A percentile compares a stretch with the other conserved stretches of the same genome.
Evolutionary conservation across 345 rosid genomes (phyloP).

Genomic region (Salix dunnii): DNA sequence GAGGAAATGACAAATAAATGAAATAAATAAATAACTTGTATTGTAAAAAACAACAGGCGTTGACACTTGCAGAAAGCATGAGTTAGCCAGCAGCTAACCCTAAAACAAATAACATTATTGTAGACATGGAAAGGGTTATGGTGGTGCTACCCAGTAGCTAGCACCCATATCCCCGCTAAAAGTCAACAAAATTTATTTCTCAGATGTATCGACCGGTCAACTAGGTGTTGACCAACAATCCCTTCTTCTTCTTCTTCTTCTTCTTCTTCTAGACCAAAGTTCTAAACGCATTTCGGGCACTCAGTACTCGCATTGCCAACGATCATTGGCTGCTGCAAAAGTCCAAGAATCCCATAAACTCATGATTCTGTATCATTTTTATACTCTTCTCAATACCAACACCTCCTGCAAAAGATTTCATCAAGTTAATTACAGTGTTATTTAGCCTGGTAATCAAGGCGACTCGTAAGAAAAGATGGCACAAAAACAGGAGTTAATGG

Average conservation of each 20-base stretch:
- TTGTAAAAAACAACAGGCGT: too few relatives aligned
- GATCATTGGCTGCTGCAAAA: slow-evolving; percentile 68
- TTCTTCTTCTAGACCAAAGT: neutral
- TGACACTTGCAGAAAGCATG: neutral
- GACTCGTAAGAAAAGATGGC: neutral
- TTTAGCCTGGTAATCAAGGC: neutral
- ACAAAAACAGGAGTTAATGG: neutral
- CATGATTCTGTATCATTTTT: slow-evolving; percentile 62
- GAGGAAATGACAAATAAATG: neutral
- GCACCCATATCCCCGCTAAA: slow-evolving; percentile 3
- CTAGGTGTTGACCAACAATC: slow-evolving; percentile 48
- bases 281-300: neutral
- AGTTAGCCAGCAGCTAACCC: neutral
- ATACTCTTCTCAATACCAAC: slow-evolving; percentile 59
- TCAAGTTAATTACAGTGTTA: neutral
- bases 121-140: neutral
- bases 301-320: slow-evolving; percentile 4
- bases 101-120: neutral
- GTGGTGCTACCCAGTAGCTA: neutral
- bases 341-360: slow-evolving; percentile 79
- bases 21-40: neutral
- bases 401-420: slow-evolving; percentile 44
- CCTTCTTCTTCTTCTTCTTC: neutral
- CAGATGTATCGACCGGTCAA: slow-evolving; percentile 39
- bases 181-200: slow-evolving; percentile 1